Base-by-base conservation (phyloP, 2,329 filamentous ascomycete species). In the Botryotinia convoluta region DNA sequence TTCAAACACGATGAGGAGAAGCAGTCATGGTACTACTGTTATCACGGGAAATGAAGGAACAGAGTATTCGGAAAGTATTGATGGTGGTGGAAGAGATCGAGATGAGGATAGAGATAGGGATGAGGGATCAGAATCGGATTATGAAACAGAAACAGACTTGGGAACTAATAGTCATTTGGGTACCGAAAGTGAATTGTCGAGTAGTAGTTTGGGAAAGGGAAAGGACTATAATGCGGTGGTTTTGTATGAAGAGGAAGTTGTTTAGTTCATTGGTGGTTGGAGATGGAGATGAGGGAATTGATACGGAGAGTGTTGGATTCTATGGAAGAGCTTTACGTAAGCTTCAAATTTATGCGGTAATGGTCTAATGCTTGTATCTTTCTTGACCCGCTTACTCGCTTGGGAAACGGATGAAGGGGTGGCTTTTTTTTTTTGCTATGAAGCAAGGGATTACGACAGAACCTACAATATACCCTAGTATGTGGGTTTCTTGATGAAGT, bases 11-110 rank as follows among this genome's bases (percentile, higher is more conserved):
- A 76, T 78, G 74, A 78, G 81, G 67, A 77, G 79, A 74, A 81
- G 76, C 69, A 81, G 80, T 73, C 73, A 75, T 35, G 79, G 78
- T 9, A 80, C 79, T 16, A 79, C 79, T 1, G 76, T 80, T 26
- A 71, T 79, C 44, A 78, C 77, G 4, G 75, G 71, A 20, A 77
- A 77, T 10, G 77, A 76, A 29, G 69, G 77, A 39, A 79, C 73
- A 37, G 78, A 80, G 51, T 81, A 77, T 76, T 77, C 78, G 14
- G 79, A 77, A 42, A 80, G 79, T 75, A 68, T 77, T 10, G 75
- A 77, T 72, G 78, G 77, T 57, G 51, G n/a, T 18, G 51, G n/a
- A 57, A 57, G 51, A 57, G 51, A 57, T 18, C n/a, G 16, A 57
- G 51, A 29, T 57, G 51, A 57, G 51, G 51, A 57, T 57, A 29